phyloP scores from a whole-genome alignment of 352 stramenopile genomes.

The Phytophthora hybrid region DNA sequence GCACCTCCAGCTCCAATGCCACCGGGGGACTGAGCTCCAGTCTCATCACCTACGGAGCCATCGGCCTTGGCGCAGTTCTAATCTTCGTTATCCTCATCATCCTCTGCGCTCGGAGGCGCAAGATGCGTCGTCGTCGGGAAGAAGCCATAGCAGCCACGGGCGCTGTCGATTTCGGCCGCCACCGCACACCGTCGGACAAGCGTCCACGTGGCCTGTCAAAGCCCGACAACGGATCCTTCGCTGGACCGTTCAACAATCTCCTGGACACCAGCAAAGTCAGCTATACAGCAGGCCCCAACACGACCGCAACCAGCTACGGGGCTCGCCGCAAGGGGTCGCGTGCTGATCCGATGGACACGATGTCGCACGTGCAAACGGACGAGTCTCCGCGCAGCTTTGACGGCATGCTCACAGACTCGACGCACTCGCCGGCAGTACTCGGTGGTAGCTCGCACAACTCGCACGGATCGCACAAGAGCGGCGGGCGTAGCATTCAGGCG shows the following conservation, averaged over 20 bases:
- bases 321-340: slow-evolving; percentile 41
- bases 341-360: slow-evolving; percentile 47
- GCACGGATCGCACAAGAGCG: slow-evolving; percentile 41
- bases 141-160: slow-evolving; percentile 27
- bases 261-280: slow-evolving; percentile 63
- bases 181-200: slow-evolving; percentile 45
- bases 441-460: slow-evolving; percentile 37
- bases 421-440: slow-evolving; percentile 57
- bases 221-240: slow-evolving; percentile 47
- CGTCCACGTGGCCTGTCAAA: slow-evolving; percentile 52
- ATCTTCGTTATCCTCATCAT: slow-evolving; percentile 60
- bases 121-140: slow-evolving; percentile 39
- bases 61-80: slow-evolving; percentile 60
- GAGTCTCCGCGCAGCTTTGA: slow-evolving; percentile 58
- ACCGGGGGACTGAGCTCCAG: slow-evolving; percentile 30
- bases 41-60: slow-evolving; percentile 61
- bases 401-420: slow-evolving; percentile 65
- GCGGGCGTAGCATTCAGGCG: slow-evolving; percentile 14
- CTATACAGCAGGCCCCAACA: slow-evolving; percentile 18
- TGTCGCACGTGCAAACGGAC: slow-evolving; percentile 49
- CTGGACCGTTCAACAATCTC: slow-evolving; percentile 61
- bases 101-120: slow-evolving; percentile 57
- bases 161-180: slow-evolving; percentile 30
- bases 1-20: slow-evolving; percentile 25
- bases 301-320: slow-evolving; percentile 30